Conservation (phyloP, 2,329 filamentous ascomycete genomes). For the Talaromyces sp. region DNA sequence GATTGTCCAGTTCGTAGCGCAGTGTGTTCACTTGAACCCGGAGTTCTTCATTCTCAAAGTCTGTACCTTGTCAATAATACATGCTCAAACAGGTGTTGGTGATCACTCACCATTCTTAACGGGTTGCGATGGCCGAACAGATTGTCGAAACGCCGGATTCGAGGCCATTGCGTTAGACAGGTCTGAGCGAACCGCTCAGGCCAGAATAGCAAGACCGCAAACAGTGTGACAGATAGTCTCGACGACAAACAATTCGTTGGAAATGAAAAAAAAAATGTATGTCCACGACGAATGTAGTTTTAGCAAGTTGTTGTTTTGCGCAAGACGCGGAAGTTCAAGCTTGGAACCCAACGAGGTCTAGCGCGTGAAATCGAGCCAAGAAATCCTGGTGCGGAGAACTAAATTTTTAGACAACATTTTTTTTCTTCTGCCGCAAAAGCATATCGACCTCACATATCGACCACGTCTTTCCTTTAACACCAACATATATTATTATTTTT, state of each 20-base stretch:
- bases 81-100: neutral
- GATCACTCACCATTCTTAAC: conserved; percentile 36
- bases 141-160: conserved; percentile 37
- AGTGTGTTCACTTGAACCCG: conserved; percentile 86
- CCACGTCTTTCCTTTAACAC: neutral
- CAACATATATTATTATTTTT: neutral
- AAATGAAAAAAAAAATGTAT: neutral
- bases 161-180: conserved; percentile 27
- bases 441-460: neutral
- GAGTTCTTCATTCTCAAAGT: conserved; percentile 65
- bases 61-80: conserved; percentile 22
- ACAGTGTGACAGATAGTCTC: neutral
- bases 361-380: conserved; percentile 27
- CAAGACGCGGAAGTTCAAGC: conserved; percentile 20
- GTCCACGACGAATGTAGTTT: neutral
- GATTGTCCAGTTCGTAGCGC: conserved; percentile 79
- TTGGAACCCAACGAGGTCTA: conserved; percentile 28
- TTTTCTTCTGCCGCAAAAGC: conserved; percentile 16
- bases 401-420: conserved; percentile 20
- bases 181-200: neutral
- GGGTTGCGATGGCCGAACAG: conserved; percentile 32
- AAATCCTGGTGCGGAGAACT: conserved; percentile 16
- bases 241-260: neutral
- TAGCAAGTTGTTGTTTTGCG: conserved; percentile 14
- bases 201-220: neutral